Conservation (phyloP, 2,329 filamentous ascomycete species). For the Aureobasidium zeae region DNA sequence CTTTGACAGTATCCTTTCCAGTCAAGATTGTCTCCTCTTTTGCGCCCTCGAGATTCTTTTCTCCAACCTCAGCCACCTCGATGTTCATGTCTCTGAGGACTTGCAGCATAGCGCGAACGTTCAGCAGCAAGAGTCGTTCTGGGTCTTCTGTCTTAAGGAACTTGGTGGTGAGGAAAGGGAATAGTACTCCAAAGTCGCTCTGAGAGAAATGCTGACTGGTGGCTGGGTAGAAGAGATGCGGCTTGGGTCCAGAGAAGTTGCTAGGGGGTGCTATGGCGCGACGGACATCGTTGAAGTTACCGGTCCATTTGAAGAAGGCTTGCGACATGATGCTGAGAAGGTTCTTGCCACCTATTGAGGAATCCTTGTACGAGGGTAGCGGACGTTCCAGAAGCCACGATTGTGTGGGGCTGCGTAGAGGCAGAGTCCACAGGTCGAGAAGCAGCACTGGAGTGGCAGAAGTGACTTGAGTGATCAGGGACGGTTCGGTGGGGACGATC, state of each 20-base stretch:
- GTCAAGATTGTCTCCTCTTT: constrained; percentile 20
- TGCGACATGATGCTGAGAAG: constrained; percentile 66
- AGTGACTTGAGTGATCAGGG: constrained; percentile 57
- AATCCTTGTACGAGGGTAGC: constrained; percentile 54
- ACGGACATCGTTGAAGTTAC: constrained; percentile 62
- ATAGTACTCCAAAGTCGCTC: constrained; percentile 74
- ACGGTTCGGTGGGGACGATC: constrained; percentile 47
- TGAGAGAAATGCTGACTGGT: constrained; percentile 73
- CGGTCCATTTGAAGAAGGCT: constrained; percentile 68
- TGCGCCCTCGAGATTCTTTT: constrained; percentile 32
- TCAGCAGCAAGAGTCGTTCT: constrained; percentile 70
- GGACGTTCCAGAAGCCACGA: constrained; percentile 61
- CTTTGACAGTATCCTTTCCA: constrained; percentile 11
- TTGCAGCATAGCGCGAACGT: constrained; percentile 75
- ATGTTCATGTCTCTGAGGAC: constrained; percentile 43
- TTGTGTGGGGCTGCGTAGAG: constrained; percentile 55
- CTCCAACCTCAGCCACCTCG: constrained; percentile 35
- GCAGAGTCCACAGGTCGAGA: constrained; percentile 74
- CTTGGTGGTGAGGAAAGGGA: constrained; percentile 54
- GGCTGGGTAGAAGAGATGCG: constrained; percentile 65
- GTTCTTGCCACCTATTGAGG: constrained; percentile 44
- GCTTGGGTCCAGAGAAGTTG: constrained; percentile 26
- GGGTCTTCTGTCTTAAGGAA: constrained; percentile 53
- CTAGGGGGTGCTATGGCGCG: constrained; percentile 44
- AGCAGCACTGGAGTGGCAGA: constrained; percentile 56